These are phyloP conservation scores for Calocera cornea DNA, from an alignment of 768 basidiomycete genomes.

Conservation along the genomic window DNA sequence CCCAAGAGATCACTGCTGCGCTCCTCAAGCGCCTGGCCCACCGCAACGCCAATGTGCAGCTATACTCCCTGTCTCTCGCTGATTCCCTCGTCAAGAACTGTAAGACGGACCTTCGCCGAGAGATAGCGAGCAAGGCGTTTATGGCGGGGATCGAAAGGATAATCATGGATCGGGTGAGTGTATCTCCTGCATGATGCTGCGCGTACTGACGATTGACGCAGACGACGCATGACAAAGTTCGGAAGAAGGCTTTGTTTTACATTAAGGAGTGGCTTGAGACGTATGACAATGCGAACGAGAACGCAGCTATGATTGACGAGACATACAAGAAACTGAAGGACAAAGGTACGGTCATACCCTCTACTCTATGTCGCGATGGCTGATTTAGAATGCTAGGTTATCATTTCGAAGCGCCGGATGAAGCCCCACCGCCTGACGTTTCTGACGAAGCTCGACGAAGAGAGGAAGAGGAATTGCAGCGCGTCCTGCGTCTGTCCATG, in stretches of 20 bases:
- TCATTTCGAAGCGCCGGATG: conserved; percentile 53
- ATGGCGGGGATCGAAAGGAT: conserved; percentile 79
- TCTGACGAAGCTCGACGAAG: conserved; percentile 68
- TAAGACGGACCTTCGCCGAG: conserved; percentile 61
- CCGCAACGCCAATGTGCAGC: conserved; percentile 91
- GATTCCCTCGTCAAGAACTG: conserved; percentile 91
- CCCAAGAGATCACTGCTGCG: conserved; percentile 70
- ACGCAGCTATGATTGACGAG: conserved; percentile 64
- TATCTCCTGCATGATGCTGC: not conserved
- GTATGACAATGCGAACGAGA: conserved; percentile 43
- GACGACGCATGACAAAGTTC: conserved; percentile 89
- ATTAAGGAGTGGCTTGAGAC: conserved; percentile 75
- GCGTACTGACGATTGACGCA: conserved; percentile 21
- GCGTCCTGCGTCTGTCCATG: conserved; percentile 85
- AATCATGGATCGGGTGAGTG: conserved; percentile 65
- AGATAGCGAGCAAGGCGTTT: conserved; percentile 81
- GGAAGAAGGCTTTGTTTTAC: conserved; percentile 51
- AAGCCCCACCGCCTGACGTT: conserved; percentile 46
- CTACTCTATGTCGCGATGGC: not conserved
- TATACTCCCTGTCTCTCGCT: conserved; percentile 76
- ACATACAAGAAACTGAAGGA: conserved; percentile 67
- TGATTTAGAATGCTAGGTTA: conserved; percentile 35
- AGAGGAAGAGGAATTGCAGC: conserved; percentile 90
- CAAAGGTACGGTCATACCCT: conserved; percentile 43
- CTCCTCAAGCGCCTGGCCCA: conserved; percentile 83